These are phyloP conservation scores for Globisporangium barbulae DNA, from an alignment of 352 stramenopile species.

Conservation along the genomic window DNA sequence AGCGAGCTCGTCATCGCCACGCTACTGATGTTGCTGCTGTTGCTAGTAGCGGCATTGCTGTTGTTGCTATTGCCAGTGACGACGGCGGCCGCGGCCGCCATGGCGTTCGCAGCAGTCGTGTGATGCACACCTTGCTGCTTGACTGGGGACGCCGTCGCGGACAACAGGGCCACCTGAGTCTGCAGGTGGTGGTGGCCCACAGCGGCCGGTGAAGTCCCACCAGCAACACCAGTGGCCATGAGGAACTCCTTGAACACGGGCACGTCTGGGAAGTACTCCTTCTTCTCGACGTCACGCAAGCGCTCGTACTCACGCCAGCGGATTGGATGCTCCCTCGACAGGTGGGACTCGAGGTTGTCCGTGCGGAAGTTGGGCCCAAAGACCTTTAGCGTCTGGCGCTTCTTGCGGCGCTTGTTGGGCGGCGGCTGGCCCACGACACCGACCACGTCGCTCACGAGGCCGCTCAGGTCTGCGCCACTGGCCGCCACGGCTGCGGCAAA, in stretches of 20 bases:
- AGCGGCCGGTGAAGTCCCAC: neutral
- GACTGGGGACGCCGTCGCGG: neutral
- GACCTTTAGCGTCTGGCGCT: conserved; percentile 57
- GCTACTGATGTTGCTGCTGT: neutral
- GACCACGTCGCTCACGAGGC: neutral
- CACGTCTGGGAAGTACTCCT: conserved; percentile 37
- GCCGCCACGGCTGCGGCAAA: conserved; percentile 1
- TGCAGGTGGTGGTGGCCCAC: neutral
- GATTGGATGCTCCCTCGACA: conserved; percentile 42
- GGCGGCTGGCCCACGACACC: conserved; percentile 6
- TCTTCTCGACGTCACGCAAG: conserved; percentile 41
- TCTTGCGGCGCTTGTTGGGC: conserved; percentile 40
- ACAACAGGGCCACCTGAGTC: neutral
- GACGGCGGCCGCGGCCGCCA: neutral
- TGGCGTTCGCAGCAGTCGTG: conserved; percentile 1
- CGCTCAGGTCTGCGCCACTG: neutral
- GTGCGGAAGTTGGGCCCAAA: conserved; percentile 59
- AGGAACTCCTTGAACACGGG: conserved; percentile 26
- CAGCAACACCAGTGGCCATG: conserved; percentile 1
- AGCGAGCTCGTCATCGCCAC: neutral
- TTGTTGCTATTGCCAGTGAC: neutral
- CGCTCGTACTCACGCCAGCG: conserved; percentile 54
- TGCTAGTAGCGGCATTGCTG: neutral
- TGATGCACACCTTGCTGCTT: conserved; percentile 5
- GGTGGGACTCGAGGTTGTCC: conserved; percentile 53